These are phyloP conservation scores for Anastatica hierochuntica DNA, from an alignment of 345 rosid species.

Conservation along the genomic window DNA sequence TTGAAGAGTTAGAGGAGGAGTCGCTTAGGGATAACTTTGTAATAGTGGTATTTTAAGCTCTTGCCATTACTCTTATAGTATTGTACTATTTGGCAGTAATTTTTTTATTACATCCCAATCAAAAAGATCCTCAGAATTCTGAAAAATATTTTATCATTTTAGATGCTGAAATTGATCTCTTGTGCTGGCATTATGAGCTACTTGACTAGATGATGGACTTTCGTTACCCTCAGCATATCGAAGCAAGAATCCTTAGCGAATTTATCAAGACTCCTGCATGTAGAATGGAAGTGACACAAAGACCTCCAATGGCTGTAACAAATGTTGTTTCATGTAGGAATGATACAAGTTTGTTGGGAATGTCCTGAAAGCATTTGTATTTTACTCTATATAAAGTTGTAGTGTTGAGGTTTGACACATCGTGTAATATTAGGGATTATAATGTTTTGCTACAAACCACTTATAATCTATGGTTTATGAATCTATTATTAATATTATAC, in stretches of 20 bases:
- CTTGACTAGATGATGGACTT: slow-evolving; percentile 99
- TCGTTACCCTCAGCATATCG: slow-evolving; percentile 91
- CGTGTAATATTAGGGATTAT: no score
- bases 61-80: neutral
- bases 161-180: slow-evolving; percentile 14
- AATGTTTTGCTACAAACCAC: no score
- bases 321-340: slow-evolving; percentile 98
- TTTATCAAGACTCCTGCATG: slow-evolving; percentile 97
- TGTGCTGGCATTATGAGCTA: slow-evolving; percentile 69
- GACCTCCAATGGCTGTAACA: slow-evolving; percentile 99
- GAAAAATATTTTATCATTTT: neutral
- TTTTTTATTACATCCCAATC: neutral
- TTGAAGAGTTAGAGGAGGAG: slow-evolving; percentile 74
- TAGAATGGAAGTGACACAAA: slow-evolving; percentile 88
- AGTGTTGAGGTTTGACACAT: no score
- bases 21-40: slow-evolving; percentile 76
- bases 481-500: no score
- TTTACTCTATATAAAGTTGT: no score
- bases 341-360: no score
- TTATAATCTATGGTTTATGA: no score
- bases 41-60: slow-evolving; percentile 50
- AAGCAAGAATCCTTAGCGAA: slow-evolving; percentile 86
- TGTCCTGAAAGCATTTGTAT: no score
- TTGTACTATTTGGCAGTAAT: neutral
- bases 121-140: neutral